These are phyloP conservation scores for Cardamine occulta DNA, from an alignment of 345 rosid species.

Conservation along the genomic window DNA sequence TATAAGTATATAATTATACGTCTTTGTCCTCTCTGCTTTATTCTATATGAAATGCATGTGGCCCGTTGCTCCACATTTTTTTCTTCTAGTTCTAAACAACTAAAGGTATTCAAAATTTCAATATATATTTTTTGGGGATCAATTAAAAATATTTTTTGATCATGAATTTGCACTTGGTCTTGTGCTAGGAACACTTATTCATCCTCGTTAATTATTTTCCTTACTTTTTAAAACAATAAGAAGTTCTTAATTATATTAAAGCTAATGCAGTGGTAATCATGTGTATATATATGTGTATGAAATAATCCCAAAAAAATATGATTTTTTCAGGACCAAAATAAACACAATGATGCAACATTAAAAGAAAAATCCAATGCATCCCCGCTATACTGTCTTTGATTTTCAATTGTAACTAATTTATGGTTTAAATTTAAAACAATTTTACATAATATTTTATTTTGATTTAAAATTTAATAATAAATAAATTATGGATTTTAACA, in stretches of 20 bases:
- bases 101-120: background rate
- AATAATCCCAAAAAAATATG: background rate
- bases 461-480: background rate
- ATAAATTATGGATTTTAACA: background rate
- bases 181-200: background rate
- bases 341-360: background rate
- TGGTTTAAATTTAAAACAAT: too few relatives aligned
- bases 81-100: background rate
- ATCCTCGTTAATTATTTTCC: background rate
- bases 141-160: background rate
- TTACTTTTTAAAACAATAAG: background rate
- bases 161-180: background rate
- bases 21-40: conserved; percentile 23
- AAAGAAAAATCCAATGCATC: background rate
- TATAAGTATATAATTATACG: background rate
- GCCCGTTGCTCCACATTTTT: conserved; percentile 28
- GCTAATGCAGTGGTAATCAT: background rate
- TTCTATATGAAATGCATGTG: conserved; percentile 28
- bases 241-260: background rate
- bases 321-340: background rate
- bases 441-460: background rate
- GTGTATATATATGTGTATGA: background rate
- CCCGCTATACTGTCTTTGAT: background rate
- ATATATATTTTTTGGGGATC: background rate
- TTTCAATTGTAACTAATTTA: background rate